Evolutionary conservation across 805 yeast species (phyloP).

Genomic region (Candida qinlingensis): DNA sequence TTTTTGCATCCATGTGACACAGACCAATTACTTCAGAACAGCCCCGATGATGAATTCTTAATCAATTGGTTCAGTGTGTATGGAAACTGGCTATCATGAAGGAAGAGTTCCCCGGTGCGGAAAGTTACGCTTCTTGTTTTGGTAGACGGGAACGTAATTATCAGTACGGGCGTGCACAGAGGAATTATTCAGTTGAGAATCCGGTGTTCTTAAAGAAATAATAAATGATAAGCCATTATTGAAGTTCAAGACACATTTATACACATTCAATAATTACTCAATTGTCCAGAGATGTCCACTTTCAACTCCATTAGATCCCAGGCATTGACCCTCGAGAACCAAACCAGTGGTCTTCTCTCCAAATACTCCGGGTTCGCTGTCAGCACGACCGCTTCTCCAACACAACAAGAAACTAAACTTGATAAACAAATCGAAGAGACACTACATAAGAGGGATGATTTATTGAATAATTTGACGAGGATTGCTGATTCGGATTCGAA

Average conservation of each 20-base stretch:
- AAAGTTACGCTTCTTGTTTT: constrained; percentile 8
- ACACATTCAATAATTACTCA: constrained; percentile 2
- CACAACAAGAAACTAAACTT: constrained; percentile 41
- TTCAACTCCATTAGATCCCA: constrained; percentile 67
- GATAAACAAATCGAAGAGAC: constrained; percentile 45
- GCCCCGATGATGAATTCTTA: constrained; percentile 18
- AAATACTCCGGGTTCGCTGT: constrained; percentile 51
- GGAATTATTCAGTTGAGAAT: no score
- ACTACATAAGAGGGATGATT: constrained; percentile 49
- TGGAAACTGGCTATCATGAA: constrained; percentile 3
- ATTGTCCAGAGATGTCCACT: constrained; percentile 29
- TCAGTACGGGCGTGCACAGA: no score
- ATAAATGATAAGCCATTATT: no score
- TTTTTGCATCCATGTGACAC: constrained; percentile 41
- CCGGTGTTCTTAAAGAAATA: no score
- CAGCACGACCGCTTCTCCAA: constrained; percentile 42
- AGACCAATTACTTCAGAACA: constrained; percentile 22
- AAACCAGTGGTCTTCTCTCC: constrained; percentile 49
- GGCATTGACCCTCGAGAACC: constrained; percentile 64
- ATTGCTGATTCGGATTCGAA: constrained; percentile 51
- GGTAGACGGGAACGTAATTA: no score
- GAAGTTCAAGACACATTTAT: not conserved
- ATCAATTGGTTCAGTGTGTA: constrained; percentile 27
- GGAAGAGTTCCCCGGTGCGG: constrained; percentile 6
- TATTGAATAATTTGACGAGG: constrained; percentile 45